These are phyloP conservation scores for Eleusine coracana DNA, from an alignment of 176 grass and related monocot genomes.

Conservation along the genomic window DNA sequence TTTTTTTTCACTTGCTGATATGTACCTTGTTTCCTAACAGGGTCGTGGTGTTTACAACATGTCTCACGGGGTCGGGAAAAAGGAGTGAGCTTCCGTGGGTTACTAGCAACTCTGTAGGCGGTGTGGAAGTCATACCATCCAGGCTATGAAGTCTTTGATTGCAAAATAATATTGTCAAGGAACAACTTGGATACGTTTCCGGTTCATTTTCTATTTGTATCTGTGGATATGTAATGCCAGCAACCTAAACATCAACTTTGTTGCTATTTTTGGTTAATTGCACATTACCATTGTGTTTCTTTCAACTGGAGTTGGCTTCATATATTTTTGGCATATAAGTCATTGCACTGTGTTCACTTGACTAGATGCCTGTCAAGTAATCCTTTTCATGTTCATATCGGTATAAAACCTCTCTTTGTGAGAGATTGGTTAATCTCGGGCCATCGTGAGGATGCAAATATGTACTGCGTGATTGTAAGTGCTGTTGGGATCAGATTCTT, in stretches of 20 bases:
- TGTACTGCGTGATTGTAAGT: neutral
- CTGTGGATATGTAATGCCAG: slow-evolving; percentile 33
- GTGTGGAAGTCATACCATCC: slow-evolving; percentile 25
- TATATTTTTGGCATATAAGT: neutral
- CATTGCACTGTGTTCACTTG: neutral
- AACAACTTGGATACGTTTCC: slow-evolving; percentile 3
- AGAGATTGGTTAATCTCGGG: neutral
- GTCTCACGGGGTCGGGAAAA: slow-evolving; percentile 66
- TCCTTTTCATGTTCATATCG: too few species aligned
- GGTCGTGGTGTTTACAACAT: slow-evolving; percentile 68
- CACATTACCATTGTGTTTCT: neutral
- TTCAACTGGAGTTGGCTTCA: neutral
- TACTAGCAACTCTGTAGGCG: slow-evolving; percentile 14
- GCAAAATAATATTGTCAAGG: slow-evolving; percentile 56
- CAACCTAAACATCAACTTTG: slow-evolving; percentile 34
- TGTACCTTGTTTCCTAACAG: slow-evolving; percentile 18
- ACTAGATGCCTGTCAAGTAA: neutral
- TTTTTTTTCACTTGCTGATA: neutral
- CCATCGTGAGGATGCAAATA: neutral
- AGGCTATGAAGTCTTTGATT: slow-evolving; percentile 11
- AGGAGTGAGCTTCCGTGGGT: slow-evolving; percentile 36
- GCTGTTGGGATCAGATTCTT: neutral
- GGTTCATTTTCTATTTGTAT: slow-evolving; percentile 23
- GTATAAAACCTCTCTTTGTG: neutral
- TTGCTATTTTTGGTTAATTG: slow-evolving; percentile 16